These are phyloP conservation scores for Fusarium sterilihyphosum DNA, from an alignment of 2,329 filamentous ascomycete genomes.

Conservation along the genomic window DNA sequence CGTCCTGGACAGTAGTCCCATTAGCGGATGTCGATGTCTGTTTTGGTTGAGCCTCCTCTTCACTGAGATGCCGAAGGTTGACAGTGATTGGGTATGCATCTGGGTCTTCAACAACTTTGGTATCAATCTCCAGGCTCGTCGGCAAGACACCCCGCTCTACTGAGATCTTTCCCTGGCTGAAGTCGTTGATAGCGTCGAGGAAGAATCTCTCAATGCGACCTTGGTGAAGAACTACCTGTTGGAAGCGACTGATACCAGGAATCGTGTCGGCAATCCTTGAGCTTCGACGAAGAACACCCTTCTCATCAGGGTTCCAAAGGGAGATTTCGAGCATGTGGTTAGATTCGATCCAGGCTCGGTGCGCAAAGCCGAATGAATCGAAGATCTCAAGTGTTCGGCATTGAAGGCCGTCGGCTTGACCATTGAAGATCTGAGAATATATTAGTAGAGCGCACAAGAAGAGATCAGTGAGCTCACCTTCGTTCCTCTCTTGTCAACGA, in stretches of 20 bases:
- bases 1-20: neutral
- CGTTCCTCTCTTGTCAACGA: conserved; percentile 25
- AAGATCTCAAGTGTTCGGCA: conserved; percentile 69
- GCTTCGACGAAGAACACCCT: conserved; percentile 50
- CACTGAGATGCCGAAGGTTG: conserved; percentile 3
- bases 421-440: neutral
- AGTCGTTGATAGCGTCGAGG: conserved; percentile 64
- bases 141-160: neutral
- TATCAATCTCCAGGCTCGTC: neutral
- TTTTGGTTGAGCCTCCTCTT: conserved; percentile 2
- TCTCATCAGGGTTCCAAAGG: neutral
- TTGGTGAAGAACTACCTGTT: conserved; percentile 75
- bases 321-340: conserved; percentile 72
- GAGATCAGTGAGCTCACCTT: neutral
- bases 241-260: conserved; percentile 68
- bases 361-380: conserved; percentile 74
- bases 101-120: neutral
- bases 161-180: neutral
- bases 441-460: neutral
- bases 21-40: neutral
- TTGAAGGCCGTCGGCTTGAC: conserved; percentile 28
- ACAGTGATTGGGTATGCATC: neutral
- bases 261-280: conserved; percentile 72
- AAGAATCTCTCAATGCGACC: conserved; percentile 76
- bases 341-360: conserved; percentile 71